A percentile compares a stretch with the other conserved stretches of the same genome.
These are phyloP conservation scores for Vigna nakashimae DNA, from an alignment of 306 rosid genomes.

Conservation along the genomic window DNA sequence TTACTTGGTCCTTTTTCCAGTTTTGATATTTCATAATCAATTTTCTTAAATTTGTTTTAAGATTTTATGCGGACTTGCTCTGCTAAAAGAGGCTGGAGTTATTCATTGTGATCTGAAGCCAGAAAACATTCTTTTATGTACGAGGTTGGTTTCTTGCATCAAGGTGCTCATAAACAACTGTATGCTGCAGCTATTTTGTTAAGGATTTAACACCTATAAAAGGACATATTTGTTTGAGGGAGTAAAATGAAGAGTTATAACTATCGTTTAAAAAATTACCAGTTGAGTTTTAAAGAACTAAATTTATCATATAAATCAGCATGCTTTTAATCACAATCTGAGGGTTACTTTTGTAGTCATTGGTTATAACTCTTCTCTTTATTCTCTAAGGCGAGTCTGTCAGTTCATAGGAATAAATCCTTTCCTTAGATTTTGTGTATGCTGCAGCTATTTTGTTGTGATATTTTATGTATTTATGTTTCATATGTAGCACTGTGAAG, in stretches of 20 bases:
- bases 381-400: not conserved
- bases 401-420: not conserved
- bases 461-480: constrained; percentile 42
- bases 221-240: not conserved
- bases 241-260: not conserved
- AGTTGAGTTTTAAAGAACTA: constrained; percentile 2
- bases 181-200: constrained; percentile 41
- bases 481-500: constrained; percentile 64
- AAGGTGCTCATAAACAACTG: constrained; percentile 38
- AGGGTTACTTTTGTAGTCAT: not conserved
- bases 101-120: constrained; percentile 99
- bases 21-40: constrained; percentile 38
- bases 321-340: not conserved
- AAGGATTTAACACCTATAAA: constrained; percentile 5
- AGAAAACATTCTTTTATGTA: constrained; percentile 93
- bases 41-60: constrained; percentile 49
- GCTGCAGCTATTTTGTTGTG: constrained; percentile 47
- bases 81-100: constrained; percentile 95
- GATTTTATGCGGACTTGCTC: constrained; percentile 88
- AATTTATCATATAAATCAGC: not conserved
- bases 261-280: not conserved
- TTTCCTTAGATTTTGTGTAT: constrained; percentile 11
- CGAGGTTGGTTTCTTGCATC: constrained; percentile 67
- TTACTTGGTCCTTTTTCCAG: constrained; percentile 26
- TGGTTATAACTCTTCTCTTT: constrained; percentile 5